phyloP scores from a whole-genome alignment of 371 early-diverging fungal species.

The Scutellospora calospora region DNA sequence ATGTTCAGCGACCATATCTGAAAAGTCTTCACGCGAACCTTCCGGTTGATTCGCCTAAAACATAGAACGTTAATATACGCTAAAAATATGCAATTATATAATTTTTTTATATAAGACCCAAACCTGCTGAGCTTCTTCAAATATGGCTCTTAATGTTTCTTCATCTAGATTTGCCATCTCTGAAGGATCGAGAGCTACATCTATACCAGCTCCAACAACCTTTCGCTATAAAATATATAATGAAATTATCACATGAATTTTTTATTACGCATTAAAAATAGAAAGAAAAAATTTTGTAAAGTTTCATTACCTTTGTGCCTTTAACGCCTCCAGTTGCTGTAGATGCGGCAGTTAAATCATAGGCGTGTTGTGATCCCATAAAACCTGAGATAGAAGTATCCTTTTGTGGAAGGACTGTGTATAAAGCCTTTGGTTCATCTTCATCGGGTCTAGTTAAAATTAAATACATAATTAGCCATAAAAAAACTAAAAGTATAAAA shows the following conservation, averaged over 20 bases:
- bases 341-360: constrained; percentile 72
- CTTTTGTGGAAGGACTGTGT: constrained; percentile 88
- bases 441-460: constrained; percentile 55
- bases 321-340: constrained; percentile 47
- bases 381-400: constrained; percentile 81
- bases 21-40: constrained; percentile 73
- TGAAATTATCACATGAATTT: background rate
- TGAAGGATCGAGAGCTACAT: constrained; percentile 78
- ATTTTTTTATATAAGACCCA: constrained; percentile 41
- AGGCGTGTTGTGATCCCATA: constrained; percentile 95
- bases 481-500: background rate
- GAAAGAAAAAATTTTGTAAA: background rate
- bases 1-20: constrained; percentile 91
- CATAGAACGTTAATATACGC: background rate
- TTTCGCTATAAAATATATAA: constrained; percentile 56
- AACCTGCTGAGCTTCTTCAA: constrained; percentile 71
- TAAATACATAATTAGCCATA: background rate
- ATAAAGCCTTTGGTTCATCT: constrained; percentile 81
- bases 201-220: constrained; percentile 64
- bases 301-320: constrained; percentile 52
- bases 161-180: constrained; percentile 79
- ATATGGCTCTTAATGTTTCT: constrained; percentile 75
- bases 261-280: background rate
- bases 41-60: constrained; percentile 52
- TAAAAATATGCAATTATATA: background rate